Evolutionary conservation across 805 yeast species (phyloP), one percentile per base, ranked within the genome.

Genomic region (Barnettozyma botsteinii): DNA sequence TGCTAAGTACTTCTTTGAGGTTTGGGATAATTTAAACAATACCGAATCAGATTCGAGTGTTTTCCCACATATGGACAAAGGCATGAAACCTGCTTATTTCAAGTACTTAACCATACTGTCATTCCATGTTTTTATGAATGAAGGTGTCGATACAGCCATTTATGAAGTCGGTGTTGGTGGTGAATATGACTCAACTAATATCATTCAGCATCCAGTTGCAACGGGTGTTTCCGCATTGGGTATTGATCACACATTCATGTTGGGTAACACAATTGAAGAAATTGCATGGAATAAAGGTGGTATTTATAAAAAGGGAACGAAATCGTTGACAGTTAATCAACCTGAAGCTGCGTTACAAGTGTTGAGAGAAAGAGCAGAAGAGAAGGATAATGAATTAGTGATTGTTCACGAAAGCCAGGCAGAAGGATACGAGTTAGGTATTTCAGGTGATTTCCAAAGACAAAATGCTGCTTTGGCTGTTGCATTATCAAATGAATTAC

Each of bases 121-220:
- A 3, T 93, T 88, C 67, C 96, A 94, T 59, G 83, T 87, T 1
- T 94, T 94, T 52, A 59, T 86, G 64, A 72, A 76, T 40, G 98
- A 93, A 62, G 83, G 85, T 2, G 89, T 93, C n/a, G 85, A 88
- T 56, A 76, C 96, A 26, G 97, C 98, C 11, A 81, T 93, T 28
- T 88, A 85, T 56, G 99, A 93, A 60, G 99, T 94, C 23, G 99
- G 99, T 18, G 95, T 93, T 35, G 99, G 99, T 22, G 99, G 99
- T 7, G 94, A 85, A 57, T 87, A 79, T 55, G 99, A 93, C 61
- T 86, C 96, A n/a, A 93, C 99, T 11, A 93, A 93, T 58, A 74
- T 93, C 3, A 75, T 93, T 35, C 77, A 71, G 31, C 65, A 69
- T 31, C 98, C 98, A 15, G 74, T 85, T 0, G 89, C 79, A 1